Percentiles rank a stretch among this genome's conserved stretches.
Evolutionary conservation across 1,139 yeast genomes (phyloP).

Genomic region (Yamadazyma conglobata): DNA sequence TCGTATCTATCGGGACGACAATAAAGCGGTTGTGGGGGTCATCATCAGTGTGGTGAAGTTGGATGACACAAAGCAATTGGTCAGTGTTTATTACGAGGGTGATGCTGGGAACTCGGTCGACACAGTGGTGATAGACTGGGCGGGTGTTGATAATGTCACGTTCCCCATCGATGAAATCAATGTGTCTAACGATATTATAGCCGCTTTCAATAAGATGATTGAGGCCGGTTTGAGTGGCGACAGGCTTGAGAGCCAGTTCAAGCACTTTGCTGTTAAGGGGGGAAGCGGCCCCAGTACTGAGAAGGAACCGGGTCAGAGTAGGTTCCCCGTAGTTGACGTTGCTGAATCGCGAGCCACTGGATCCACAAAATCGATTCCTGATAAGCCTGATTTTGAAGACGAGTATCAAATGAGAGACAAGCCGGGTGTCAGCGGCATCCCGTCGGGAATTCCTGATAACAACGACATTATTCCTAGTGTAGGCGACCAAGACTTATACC

Average conservation of each 20-base stretch:
- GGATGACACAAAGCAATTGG: constrained; percentile 20
- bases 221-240: constrained; percentile 8
- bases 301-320: constrained; percentile 4
- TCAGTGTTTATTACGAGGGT: constrained; percentile 19
- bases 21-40: constrained; percentile 8
- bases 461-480: constrained; percentile 18
- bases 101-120: constrained; percentile 7
- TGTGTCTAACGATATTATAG: constrained; percentile 23
- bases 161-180: constrained; percentile 27
- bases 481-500: constrained; percentile 52
- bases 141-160: constrained; percentile 9
- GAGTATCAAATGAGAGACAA: constrained; percentile 41
- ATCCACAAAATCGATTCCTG: constrained; percentile 19
- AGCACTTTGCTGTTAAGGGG: too few relatives aligned
- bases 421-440: constrained; percentile 9
- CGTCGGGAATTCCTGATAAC: constrained; percentile 11
- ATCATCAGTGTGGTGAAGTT: constrained; percentile 13
- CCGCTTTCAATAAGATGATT: constrained; percentile 20
- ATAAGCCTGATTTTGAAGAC: constrained; percentile 58
- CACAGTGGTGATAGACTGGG: constrained; percentile 16
- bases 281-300: too few relatives aligned
- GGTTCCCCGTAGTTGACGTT: constrained; percentile 9
- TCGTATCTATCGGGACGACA: constrained; percentile 11
- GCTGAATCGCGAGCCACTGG: constrained; percentile 10
- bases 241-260: constrained; percentile 9